Percentiles rank a stretch among this genome's conserved stretches.
Evolutionary conservation across 2,329 filamentous ascomycete species (phyloP).

Genomic region (Phaeosphaeria sp.): DNA sequence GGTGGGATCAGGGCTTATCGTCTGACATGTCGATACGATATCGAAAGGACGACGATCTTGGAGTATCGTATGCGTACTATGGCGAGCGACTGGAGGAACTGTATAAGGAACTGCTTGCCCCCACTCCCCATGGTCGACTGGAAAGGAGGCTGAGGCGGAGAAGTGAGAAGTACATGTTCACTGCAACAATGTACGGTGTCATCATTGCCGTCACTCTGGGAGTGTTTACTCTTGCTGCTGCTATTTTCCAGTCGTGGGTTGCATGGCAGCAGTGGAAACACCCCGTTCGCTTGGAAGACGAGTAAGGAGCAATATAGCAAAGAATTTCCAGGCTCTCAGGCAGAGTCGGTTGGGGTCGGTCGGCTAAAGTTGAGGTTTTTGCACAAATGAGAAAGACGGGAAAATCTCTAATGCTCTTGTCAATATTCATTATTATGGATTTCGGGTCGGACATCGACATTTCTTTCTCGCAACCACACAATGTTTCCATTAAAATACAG

Average conservation of each 20-base stretch:
- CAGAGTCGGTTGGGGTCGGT: too few relatives aligned
- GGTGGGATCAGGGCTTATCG: slow-evolving; percentile 10
- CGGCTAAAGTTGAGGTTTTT: too few relatives aligned
- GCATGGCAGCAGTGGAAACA: slow-evolving; percentile 43
- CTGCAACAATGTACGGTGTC: slow-evolving; percentile 40
- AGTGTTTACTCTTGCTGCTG: slow-evolving; percentile 28
- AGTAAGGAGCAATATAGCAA: too few relatives aligned
- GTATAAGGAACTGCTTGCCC: slow-evolving; percentile 32
- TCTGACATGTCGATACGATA: slow-evolving; percentile 8
- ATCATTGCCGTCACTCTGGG: slow-evolving; percentile 37
- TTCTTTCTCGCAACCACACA: too few relatives aligned
- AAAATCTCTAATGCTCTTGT: too few relatives aligned
- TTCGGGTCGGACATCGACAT: too few relatives aligned
- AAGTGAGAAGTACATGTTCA: slow-evolving; percentile 31
- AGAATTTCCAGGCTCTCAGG: too few relatives aligned
- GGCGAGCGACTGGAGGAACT: slow-evolving; percentile 24
- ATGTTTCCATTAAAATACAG: not conserved
- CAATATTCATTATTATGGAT: too few relatives aligned
- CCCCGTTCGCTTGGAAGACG: slow-evolving; percentile 14
- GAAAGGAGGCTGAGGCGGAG: slow-evolving; percentile 11
- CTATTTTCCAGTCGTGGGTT: slow-evolving; percentile 41
- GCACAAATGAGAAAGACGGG: too few relatives aligned
- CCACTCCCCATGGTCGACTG: slow-evolving; percentile 33
- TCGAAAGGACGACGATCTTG: slow-evolving; percentile 19
- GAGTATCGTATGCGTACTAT: slow-evolving; percentile 32